Evolutionary conservation across 2,329 filamentous ascomycete species (phyloP).

Genomic region (Stachybotrys echinatus): DNA sequence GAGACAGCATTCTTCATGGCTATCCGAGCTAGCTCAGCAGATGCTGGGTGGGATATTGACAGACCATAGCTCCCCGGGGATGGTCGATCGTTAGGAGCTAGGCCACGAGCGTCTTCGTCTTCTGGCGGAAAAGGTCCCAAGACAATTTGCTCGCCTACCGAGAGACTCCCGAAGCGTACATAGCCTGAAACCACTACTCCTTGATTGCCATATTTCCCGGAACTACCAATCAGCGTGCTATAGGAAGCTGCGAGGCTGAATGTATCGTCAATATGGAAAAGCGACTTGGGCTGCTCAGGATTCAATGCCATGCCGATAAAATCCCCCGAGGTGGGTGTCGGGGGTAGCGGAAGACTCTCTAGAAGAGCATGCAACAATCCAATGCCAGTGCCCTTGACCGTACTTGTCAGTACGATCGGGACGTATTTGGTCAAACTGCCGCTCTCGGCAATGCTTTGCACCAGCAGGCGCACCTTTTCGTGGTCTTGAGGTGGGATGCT

Average conservation of each 20-base stretch:
- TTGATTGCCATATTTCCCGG: slow-evolving; percentile 26
- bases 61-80: slow-evolving; percentile 42
- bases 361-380: slow-evolving; percentile 77
- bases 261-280: slow-evolving; percentile 90
- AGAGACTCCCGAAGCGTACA: slow-evolving; percentile 71
- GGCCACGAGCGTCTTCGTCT: slow-evolving; percentile 36
- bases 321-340: slow-evolving; percentile 45
- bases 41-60: slow-evolving; percentile 48
- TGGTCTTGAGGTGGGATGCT: slow-evolving; percentile 51
- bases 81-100: slow-evolving; percentile 38
- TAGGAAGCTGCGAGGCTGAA: slow-evolving; percentile 69
- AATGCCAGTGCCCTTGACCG: slow-evolving; percentile 79
- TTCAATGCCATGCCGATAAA: slow-evolving; percentile 50
- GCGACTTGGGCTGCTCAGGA: slow-evolving; percentile 52
- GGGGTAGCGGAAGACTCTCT: slow-evolving; percentile 66
- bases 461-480: slow-evolving; percentile 50
- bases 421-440: slow-evolving; percentile 49
- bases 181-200: slow-evolving; percentile 81
- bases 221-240: slow-evolving; percentile 12
- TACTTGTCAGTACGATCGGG: slow-evolving; percentile 83
- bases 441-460: slow-evolving; percentile 42
- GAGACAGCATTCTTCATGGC: slow-evolving; percentile 48
- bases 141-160: slow-evolving; percentile 70
- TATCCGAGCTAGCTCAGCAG: slow-evolving; percentile 46
- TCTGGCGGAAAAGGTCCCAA: slow-evolving; percentile 72